These are phyloP conservation scores for Scolecobasidium constrictum DNA, from an alignment of 2,329 filamentous ascomycete genomes.

Conservation along the genomic window DNA sequence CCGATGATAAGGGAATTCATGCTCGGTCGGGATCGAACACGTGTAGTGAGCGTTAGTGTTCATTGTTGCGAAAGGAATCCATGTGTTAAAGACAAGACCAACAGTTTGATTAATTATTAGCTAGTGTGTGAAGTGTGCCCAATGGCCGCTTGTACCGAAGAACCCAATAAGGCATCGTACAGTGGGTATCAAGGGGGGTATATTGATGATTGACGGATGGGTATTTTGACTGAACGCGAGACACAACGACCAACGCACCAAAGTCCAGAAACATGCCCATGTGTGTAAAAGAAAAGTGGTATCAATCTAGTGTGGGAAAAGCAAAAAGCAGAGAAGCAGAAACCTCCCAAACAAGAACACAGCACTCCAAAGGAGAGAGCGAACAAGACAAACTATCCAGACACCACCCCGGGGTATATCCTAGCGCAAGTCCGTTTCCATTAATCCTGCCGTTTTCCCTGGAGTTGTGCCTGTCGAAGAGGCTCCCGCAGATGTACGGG, in stretches of 20 bases:
- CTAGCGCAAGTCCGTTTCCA: background rate
- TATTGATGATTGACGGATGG: constrained; percentile 10
- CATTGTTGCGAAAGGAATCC: too few species aligned
- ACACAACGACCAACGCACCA: constrained; percentile 14
- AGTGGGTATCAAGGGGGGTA: constrained; percentile 20
- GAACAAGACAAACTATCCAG: background rate
- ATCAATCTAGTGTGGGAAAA: constrained; percentile 26
- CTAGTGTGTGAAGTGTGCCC: constrained; percentile 3
- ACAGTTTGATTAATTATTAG: constrained; percentile 3
- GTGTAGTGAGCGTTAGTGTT: too few species aligned
- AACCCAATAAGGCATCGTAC: constrained; percentile 30
- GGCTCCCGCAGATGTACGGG: constrained; percentile 3
- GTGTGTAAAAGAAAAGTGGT: constrained; percentile 27
- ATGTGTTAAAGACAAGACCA: background rate
- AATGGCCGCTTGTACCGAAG: constrained; percentile 18
- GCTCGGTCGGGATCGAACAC: too few species aligned
- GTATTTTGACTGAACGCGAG: background rate
- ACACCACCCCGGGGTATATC: background rate
- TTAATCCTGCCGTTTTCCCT: background rate
- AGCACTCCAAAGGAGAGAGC: background rate
- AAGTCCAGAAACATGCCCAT: constrained; percentile 20
- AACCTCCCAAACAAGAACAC: background rate
- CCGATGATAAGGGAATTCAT: too few species aligned
- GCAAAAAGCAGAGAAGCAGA: background rate
- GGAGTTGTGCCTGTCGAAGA: background rate